Conservation (phyloP, 108 stramenopile genomes). For the Schizochytrium sp. region DNA sequence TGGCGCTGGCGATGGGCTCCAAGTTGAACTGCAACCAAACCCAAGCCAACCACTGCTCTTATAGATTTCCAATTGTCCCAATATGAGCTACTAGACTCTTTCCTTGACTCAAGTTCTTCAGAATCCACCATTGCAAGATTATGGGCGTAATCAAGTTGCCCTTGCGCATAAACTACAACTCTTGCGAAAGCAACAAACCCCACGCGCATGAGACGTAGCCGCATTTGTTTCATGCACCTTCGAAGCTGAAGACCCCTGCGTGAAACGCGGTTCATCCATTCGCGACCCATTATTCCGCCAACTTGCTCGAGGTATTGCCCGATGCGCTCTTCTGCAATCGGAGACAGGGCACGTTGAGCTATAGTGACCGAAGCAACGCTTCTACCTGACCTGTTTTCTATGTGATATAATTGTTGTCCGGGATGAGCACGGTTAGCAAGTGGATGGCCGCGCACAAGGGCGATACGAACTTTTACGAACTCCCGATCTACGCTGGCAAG, state of each 20-base stretch:
- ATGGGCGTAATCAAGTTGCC: background rate
- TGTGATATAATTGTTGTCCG: background rate
- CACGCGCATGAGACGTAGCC: background rate
- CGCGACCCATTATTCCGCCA: constrained; percentile 23
- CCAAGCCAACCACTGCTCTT: background rate
- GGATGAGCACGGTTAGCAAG: background rate
- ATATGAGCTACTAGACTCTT: background rate
- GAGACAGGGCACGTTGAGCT: background rate
- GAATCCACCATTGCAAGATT: background rate
- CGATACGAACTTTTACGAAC: background rate
- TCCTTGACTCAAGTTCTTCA: background rate
- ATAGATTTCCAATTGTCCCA: background rate
- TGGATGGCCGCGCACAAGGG: background rate
- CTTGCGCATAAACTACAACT: background rate
- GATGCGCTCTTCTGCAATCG: background rate
- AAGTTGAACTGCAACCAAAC: background rate
- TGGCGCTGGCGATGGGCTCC: too few relatives aligned
- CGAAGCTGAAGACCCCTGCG: background rate
- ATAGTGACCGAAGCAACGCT: constrained; percentile 15
- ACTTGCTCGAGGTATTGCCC: background rate
- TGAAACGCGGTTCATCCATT: constrained; percentile 35
- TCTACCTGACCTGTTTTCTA: background rate
- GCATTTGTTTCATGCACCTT: background rate
- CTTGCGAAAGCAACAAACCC: background rate
- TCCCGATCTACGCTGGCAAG: background rate